Conservation (phyloP, 2,329 filamentous ascomycete genomes). For the Penicillium brevicompactum region DNA sequence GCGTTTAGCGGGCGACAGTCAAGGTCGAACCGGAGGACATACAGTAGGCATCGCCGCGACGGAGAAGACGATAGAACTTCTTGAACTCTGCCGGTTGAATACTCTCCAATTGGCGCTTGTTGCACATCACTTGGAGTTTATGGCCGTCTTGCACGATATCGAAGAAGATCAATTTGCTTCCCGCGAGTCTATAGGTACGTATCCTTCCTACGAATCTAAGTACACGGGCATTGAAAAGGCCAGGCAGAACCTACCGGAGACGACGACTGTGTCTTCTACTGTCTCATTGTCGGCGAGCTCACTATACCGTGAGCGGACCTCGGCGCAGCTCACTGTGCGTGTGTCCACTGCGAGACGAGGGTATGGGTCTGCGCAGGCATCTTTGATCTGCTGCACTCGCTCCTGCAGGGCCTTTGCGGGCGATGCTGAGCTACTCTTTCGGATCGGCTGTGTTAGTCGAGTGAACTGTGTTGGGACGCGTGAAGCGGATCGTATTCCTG, state of each 20-base stretch:
- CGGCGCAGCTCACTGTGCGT: conserved; percentile 35
- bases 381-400: conserved; percentile 41
- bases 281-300: conserved; percentile 42
- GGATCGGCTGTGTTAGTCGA: conserved; percentile 22
- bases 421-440: conserved; percentile 33
- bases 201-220: conserved; percentile 68
- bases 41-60: conserved; percentile 84
- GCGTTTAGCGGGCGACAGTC: conserved; percentile 8
- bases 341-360: conserved; percentile 37
- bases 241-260: conserved; percentile 45
- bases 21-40: conserved; percentile 43
- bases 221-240: conserved; percentile 27
- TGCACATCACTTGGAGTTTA: conserved; percentile 75
- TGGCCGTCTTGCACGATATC: conserved; percentile 74
- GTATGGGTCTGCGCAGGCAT: conserved; percentile 40
- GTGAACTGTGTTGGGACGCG: conserved; percentile 8
- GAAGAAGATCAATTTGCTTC: conserved; percentile 81
- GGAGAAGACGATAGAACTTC: conserved; percentile 65
- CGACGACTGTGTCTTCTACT: conserved; percentile 42
- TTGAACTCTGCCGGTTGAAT: conserved; percentile 53
- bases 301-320: conserved; percentile 42
- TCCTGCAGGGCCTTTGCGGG: conserved; percentile 38
- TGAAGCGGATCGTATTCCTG: conserved; percentile 23
- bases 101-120: conserved; percentile 53
- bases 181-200: conserved; percentile 67